phyloP scores from a whole-genome alignment of 495 filamentous ascomycete species.

The Neurospora pannonica region DNA sequence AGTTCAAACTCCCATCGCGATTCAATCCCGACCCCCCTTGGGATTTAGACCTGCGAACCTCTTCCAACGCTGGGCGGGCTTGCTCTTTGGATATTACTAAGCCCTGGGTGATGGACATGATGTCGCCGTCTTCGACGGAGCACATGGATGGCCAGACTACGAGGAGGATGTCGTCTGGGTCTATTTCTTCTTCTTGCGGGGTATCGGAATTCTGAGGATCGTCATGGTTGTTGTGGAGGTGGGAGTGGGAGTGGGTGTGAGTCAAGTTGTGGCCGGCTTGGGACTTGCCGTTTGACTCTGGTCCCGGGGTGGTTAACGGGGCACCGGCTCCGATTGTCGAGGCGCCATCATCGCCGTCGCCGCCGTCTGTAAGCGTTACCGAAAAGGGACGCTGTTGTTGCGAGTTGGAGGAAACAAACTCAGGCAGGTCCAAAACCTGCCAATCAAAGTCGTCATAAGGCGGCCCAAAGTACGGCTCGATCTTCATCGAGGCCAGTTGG shows the following conservation, averaged over 20 bases:
- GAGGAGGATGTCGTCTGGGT: constrained; percentile 27
- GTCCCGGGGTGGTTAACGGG: not conserved
- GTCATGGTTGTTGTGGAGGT: not conserved
- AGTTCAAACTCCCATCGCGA: not conserved
- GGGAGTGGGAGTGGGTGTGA: not conserved
- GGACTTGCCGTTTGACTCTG: not conserved
- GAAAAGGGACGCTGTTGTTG: not conserved
- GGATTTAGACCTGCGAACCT: constrained; percentile 3
- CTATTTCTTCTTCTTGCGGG: constrained; percentile 11
- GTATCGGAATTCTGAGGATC: not conserved
- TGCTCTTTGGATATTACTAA: constrained; percentile 30
- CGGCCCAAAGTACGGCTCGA: constrained; percentile 31
- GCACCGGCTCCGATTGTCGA: not conserved
- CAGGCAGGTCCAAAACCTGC: constrained; percentile 28
- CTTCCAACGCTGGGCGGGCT: constrained; percentile 24
- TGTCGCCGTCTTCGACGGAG: constrained; percentile 25
- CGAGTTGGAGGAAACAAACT: constrained; percentile 9
- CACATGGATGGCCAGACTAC: constrained; percentile 32
- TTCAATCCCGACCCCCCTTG: not conserved
- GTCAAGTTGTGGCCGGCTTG: not conserved
- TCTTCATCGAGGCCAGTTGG: constrained; percentile 25
- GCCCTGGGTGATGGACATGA: constrained; percentile 27
- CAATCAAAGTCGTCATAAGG: constrained; percentile 33
- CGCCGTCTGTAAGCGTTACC: not conserved
- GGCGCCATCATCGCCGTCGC: constrained; percentile 6